Evolutionary conservation across 805 yeast species (phyloP).

Genomic region (Helenozyma rhizophorensis): DNA sequence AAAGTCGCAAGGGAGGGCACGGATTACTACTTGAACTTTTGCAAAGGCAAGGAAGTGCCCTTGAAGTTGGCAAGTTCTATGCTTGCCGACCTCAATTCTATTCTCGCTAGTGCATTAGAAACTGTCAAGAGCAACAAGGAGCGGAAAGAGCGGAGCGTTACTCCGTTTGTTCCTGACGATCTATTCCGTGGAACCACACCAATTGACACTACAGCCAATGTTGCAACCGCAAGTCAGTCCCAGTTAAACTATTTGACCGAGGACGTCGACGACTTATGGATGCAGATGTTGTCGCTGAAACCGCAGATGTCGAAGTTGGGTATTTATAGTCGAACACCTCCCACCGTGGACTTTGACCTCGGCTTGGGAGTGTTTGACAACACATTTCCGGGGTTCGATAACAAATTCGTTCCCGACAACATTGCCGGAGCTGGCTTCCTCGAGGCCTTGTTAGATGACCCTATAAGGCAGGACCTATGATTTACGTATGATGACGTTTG

Average conservation of each 20-base stretch:
- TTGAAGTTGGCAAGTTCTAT: slow-evolving; percentile 9
- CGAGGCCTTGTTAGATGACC: slow-evolving; percentile 8
- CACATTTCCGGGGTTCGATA: no score
- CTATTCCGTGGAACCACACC: no score
- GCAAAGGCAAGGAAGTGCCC: slow-evolving; percentile 13
- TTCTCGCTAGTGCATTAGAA: slow-evolving; percentile 7
- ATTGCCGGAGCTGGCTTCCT: slow-evolving; percentile 8
- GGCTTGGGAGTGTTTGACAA: slow-evolving; percentile 1
- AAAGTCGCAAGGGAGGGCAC: slow-evolving; percentile 8
- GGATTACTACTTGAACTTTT: slow-evolving; percentile 12
- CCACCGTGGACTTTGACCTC: slow-evolving; percentile 2
- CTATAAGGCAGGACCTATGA: slow-evolving; percentile 2
- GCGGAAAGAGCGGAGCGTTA: not conserved
- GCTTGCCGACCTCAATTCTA: slow-evolving; percentile 12
- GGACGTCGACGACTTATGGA: slow-evolving; percentile 11
- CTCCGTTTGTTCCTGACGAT: not conserved
- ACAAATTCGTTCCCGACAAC: not conserved
- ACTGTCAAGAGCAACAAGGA: slow-evolving; percentile 2
- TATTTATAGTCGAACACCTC: slow-evolving; percentile 6
- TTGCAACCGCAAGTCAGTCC: no score
- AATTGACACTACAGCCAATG: no score
- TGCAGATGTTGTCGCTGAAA: slow-evolving; percentile 12
- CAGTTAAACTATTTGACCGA: not conserved
- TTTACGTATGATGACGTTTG: not conserved
- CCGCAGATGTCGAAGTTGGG: slow-evolving; percentile 9